These are phyloP conservation scores for Grifola frondosa DNA, from an alignment of 1,284 basidiomycete species.

Conservation along the genomic window DNA sequence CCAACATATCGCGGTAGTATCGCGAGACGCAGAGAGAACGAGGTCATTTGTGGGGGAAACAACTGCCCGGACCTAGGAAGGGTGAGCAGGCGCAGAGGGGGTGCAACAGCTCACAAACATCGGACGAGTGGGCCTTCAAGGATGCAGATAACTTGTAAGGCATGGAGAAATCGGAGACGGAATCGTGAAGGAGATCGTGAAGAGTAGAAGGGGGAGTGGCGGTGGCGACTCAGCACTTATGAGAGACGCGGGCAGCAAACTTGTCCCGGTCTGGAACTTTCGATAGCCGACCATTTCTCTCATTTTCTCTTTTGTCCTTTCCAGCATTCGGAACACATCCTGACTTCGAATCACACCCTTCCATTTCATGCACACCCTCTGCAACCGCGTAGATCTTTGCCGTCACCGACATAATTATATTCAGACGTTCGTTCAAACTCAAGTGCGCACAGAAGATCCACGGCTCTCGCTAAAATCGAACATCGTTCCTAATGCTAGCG, in stretches of 20 bases:
- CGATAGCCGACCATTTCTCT: conserved; percentile 18
- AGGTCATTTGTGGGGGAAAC: conserved; percentile 67
- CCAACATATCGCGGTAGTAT: conserved; percentile 89
- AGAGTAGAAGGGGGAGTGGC: conserved; percentile 18
- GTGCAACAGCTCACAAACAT: conserved; percentile 51
- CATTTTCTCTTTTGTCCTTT: background rate
- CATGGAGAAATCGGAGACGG: conserved; percentile 42
- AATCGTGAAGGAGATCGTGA: conserved; percentile 20
- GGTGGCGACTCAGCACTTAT: conserved; percentile 14
- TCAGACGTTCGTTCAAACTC: no score
- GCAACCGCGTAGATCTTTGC: no score
- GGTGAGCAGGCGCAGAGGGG: conserved; percentile 21
- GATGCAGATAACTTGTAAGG: conserved; percentile 85
- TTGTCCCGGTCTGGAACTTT: conserved; percentile 25
- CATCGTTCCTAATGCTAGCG: no score
- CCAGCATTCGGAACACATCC: conserved; percentile 1
- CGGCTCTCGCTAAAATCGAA: no score
- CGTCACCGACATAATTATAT: no score
- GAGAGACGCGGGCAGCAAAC: conserved; percentile 25
- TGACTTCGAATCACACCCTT: no score
- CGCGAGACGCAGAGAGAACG: conserved; percentile 86
- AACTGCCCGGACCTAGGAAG: conserved; percentile 70
- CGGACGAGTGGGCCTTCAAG: conserved; percentile 66
- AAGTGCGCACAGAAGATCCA: no score
- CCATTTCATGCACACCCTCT: no score